Conservation (phyloP, 768 basidiomycete species). For the Sarcodon aspratus region DNA sequence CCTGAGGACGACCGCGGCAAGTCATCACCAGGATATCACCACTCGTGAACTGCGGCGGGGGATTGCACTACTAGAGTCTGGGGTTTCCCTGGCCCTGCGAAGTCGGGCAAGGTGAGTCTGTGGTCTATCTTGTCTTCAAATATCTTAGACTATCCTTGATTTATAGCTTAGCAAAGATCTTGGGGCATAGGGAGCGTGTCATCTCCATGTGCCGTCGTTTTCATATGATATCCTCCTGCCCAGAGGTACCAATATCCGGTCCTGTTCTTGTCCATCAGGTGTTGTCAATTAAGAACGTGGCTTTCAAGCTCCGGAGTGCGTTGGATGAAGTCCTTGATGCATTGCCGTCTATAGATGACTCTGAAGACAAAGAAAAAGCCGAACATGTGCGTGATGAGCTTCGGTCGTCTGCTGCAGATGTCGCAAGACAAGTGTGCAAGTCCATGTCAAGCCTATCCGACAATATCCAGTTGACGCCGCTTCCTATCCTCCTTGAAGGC, state of each 20-base stretch:
- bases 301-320: not conserved
- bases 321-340: not conserved
- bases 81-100: conserved; percentile 55
- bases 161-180: conserved; percentile 19
- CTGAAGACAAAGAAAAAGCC: too few relatives aligned
- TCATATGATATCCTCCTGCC: conserved; percentile 10
- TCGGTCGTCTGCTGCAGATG: conserved; percentile 6
- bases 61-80: conserved; percentile 67
- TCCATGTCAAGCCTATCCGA: conserved; percentile 13
- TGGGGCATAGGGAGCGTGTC: conserved; percentile 15
- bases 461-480: conserved; percentile 14
- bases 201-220: conserved; percentile 18
- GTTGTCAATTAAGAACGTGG: not conserved
- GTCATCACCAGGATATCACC: conserved; percentile 73
- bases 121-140: not conserved
- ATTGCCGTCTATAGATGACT: not conserved
- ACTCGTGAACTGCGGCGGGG: conserved; percentile 85
- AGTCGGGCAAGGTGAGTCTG: conserved; percentile 49
- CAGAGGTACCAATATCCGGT: conserved; percentile 3
- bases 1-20: conserved; percentile 46
- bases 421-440: too few relatives aligned
- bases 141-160: conserved; percentile 4
- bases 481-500: conserved; percentile 28
- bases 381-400: conserved; percentile 1
- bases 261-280: too few relatives aligned